Conservation (phyloP, 2,329 filamentous ascomycete genomes). For the Chalaropsis thielavioides region DNA sequence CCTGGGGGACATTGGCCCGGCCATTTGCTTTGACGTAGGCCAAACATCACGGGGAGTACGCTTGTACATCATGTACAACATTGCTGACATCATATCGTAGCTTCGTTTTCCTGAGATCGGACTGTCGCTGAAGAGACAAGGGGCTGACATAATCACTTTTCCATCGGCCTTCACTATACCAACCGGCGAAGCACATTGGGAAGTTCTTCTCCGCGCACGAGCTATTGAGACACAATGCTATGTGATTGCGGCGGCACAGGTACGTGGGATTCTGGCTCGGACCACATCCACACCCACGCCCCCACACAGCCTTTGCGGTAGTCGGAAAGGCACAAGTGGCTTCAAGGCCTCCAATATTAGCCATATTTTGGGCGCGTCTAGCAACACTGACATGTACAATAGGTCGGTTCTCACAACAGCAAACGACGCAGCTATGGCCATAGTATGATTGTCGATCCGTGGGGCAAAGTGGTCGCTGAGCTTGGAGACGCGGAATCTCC, state of each 20-base stretch:
- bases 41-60: too few relatives aligned
- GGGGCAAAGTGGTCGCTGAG: constrained; percentile 55
- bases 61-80: not conserved
- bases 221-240: constrained; percentile 85
- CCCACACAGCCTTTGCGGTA: too few relatives aligned
- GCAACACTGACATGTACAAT: not conserved
- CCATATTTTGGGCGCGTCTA: not conserved
- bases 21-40: constrained; percentile 76
- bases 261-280: constrained; percentile 13
- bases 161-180: constrained; percentile 82
- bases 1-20: constrained; percentile 59
- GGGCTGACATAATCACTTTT: constrained; percentile 65
- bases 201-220: constrained; percentile 58
- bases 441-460: constrained; percentile 73
- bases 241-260: constrained; percentile 73
- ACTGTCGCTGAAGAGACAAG: constrained; percentile 27
- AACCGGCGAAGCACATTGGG: constrained; percentile 79
- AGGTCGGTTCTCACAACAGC: constrained; percentile 53
- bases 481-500: constrained; percentile 29
- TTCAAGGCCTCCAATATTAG: not conserved
- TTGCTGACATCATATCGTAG: not conserved
- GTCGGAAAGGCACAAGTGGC: too few relatives aligned
- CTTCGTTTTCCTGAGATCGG: constrained; percentile 15
- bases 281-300: too few relatives aligned
- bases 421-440: constrained; percentile 73